Base-by-base conservation (phyloP, 495 filamentous ascomycete genomes). In the Clavariopsis aquatica region DNA sequence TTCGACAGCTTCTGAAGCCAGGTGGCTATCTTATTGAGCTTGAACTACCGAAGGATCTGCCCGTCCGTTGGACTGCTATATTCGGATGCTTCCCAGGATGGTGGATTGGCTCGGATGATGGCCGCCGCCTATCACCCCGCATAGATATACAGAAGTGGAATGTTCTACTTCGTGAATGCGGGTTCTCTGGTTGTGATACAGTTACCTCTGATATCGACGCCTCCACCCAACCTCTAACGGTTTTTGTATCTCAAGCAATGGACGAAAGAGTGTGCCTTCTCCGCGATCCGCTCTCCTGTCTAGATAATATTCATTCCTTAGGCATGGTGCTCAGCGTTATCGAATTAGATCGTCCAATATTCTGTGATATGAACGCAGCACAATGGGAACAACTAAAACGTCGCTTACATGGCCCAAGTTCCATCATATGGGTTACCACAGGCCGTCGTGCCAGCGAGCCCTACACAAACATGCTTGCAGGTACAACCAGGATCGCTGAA, bases 361-460 rank as follows among this genome's bases (percentile, higher is more conserved):
- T 74, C 24, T 53, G 54, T 1, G 31, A 36, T 22, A 31, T 71
- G 4, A 52, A 56, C 10, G 34, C 36, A 0, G 19, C 19, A 0
- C 58, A 72, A 52, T 74, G 71, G 72, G 45, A 69, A 1, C 52
- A 47, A 0, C 26, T 77, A 20, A 66, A 73, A 22, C 15, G 55
- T 1, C 28, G 77, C 5, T 57, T 62, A 10, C 27, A 12, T 19
- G 26, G 49, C 5, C 57, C 60, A 0, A 38, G 24, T 1, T 61
- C 27, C 1, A 15, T 77, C 10, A 59, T 80, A 17, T 79, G 77
- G 76, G 72, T 78, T 0, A 76, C 75, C 0, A 55, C 65, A n/a
- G 76, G 76, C 9, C 54, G 65, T 1, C 6, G 8, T 9, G 9
- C 26, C n/a, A 24, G 2, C 5, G 8, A 49, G 0, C 60, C 51